Evolutionary conservation across 148 eudicot species (phyloP).

Genomic region (Cornus suecica): DNA sequence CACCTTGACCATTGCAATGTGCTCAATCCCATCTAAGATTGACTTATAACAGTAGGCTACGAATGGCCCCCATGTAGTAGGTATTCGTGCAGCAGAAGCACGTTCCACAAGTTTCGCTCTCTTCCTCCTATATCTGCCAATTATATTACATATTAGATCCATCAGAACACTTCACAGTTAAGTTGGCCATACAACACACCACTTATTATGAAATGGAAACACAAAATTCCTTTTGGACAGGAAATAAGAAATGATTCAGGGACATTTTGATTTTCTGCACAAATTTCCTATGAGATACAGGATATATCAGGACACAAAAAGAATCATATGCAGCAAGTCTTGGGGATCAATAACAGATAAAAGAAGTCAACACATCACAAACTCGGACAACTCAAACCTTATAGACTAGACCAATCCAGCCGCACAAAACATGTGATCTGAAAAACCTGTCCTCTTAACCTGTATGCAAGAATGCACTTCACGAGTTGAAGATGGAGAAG

Average conservation of each 20-base stretch:
- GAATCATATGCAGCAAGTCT: not conserved
- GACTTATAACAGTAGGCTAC: slow-evolving; percentile 74
- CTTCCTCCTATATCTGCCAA: slow-evolving; percentile 79
- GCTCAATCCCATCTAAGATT: slow-evolving; percentile 85
- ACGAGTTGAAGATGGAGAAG: no score
- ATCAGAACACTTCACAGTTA: not conserved
- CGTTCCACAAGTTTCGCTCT: slow-evolving; percentile 65
- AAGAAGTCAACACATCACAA: not conserved
- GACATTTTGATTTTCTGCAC: not conserved
- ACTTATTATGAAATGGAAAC: not conserved
- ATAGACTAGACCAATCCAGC: not conserved
- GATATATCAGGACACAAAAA: not conserved
- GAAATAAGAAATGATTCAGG: not conserved
- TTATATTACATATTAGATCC: slow-evolving; percentile 12
- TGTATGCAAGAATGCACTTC: not conserved
- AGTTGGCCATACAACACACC: slow-evolving; percentile 5
- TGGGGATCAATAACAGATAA: not conserved
- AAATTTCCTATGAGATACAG: not conserved
- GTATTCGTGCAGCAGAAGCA: slow-evolving; percentile 75
- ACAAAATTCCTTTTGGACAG: not conserved
- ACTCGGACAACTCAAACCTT: not conserved
- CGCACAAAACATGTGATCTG: not conserved
- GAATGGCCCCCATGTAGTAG: slow-evolving; percentile 91
- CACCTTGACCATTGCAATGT: slow-evolving; percentile 95
- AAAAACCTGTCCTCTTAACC: not conserved